Conservation (phyloP, 2,329 filamentous ascomycete genomes). For the Alternaria hordeiaustralica region DNA sequence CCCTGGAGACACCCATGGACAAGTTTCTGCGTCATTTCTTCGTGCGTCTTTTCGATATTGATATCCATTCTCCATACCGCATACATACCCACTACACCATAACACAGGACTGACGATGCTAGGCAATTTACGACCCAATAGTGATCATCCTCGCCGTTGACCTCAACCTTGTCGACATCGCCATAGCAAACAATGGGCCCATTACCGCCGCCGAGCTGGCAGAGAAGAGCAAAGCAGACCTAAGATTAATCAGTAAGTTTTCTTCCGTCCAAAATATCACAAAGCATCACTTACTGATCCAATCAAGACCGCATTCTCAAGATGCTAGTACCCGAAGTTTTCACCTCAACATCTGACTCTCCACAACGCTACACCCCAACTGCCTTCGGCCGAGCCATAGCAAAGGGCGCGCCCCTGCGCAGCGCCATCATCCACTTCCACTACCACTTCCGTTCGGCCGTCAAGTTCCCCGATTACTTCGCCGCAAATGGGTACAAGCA, state of each 20-base stretch:
- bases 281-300: background rate
- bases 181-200: conserved; percentile 6
- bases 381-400: background rate
- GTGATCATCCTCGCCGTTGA: conserved; percentile 18
- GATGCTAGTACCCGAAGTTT: background rate
- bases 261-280: fast-evolving
- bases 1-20: conserved; percentile 14
- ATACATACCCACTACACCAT: background rate
- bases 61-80: background rate
- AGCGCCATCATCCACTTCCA: conserved; percentile 11
- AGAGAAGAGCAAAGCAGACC: conserved; percentile 14
- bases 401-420: background rate
- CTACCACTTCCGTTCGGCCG: conserved; percentile 16
- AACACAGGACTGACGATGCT: background rate
- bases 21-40: conserved; percentile 10
- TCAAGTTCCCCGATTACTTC: conserved; percentile 32
- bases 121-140: background rate
- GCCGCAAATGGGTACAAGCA: conserved; percentile 35
- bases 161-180: conserved; percentile 21
- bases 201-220: conserved; percentile 16
- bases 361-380: background rate
- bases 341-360: background rate
- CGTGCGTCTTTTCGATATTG: background rate
- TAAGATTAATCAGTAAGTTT: background rate
- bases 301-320: background rate